Percentiles rank a stretch among this genome's conserved stretches.
phyloP scores from a whole-genome alignment of 371 early-diverging fungal species.

The Mortierella sp. region DNA sequence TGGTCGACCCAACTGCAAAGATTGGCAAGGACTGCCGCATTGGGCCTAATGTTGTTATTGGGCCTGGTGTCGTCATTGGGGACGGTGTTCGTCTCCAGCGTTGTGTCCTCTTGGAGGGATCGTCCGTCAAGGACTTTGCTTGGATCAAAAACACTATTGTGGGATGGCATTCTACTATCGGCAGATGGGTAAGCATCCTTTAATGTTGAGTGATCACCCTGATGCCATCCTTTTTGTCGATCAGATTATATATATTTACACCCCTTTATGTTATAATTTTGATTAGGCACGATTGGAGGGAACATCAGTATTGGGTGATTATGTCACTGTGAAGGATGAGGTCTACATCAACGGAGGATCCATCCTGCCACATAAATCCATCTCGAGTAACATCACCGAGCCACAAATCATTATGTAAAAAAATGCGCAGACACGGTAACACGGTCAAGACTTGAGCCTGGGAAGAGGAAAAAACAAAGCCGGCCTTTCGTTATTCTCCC shows the following conservation, averaged over 20 bases:
- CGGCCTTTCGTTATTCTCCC: conserved; percentile 8
- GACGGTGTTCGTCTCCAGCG: conserved; percentile 94
- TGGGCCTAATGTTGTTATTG: conserved; percentile 95
- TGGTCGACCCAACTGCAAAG: conserved; percentile 92
- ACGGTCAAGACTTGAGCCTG: neutral
- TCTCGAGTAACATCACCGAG: conserved; percentile 88
- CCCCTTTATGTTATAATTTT: neutral
- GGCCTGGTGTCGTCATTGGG: conserved; percentile 93
- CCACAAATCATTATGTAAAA: conserved; percentile 93
- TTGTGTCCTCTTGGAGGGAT: conserved; percentile 91
- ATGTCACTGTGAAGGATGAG: conserved; percentile 93
- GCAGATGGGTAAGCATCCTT: conserved; percentile 76
- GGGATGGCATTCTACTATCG: conserved; percentile 97
- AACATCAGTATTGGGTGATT: conserved; percentile 93
- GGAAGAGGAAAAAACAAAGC: conserved; percentile 17
- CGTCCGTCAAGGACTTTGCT: conserved; percentile 88
- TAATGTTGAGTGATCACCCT: neutral
- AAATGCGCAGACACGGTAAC: neutral
- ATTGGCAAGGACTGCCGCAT: conserved; percentile 96
- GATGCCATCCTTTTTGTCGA: neutral
- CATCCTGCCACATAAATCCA: conserved; percentile 94
- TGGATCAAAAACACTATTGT: conserved; percentile 94
- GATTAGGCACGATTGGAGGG: conserved; percentile 86
- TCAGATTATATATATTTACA: neutral
- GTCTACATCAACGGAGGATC: conserved; percentile 94